A percentile compares a stretch with the other conserved stretches of the same genome.
Evolutionary conservation across 495 filamentous ascomycete genomes (phyloP).

Genomic region (Clohesyomyces aquaticus): DNA sequence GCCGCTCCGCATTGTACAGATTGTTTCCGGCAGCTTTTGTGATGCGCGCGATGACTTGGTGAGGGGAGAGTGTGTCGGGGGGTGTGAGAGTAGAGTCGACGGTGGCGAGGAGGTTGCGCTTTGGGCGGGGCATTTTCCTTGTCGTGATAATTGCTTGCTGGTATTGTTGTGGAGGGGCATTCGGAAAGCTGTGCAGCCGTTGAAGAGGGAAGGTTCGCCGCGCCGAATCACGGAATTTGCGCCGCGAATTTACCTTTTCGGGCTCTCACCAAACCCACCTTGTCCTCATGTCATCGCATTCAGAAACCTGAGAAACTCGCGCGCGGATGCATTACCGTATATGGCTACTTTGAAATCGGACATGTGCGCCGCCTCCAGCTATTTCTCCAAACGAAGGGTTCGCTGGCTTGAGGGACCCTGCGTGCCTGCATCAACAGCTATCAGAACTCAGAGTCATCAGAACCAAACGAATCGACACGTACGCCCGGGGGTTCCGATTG

Average conservation of each 20-base stretch:
- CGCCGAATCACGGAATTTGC: conserved; percentile 6
- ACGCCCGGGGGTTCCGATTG: too few relatives aligned
- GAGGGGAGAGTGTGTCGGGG: conserved; percentile 63
- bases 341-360: too few relatives aligned
- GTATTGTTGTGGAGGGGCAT: conserved; percentile 7
- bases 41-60: conserved; percentile 73
- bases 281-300: too few relatives aligned
- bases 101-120: conserved; percentile 72
- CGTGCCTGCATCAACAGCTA: background rate
- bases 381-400: too few relatives aligned
- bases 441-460: too few relatives aligned
- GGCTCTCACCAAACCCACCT: background rate
- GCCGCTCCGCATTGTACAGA: conserved; percentile 73
- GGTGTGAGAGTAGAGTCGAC: conserved; percentile 76
- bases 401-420: too few relatives aligned
- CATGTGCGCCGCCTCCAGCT: too few relatives aligned
- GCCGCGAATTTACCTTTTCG: background rate
- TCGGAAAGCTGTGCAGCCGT: background rate
- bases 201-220: conserved; percentile 15
- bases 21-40: conserved; percentile 85
- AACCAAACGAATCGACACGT: too few relatives aligned
- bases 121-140: conserved; percentile 69
- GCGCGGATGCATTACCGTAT: conserved; percentile 6
- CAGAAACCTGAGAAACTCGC: too few relatives aligned
- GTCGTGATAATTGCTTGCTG: conserved; percentile 6